Conservation (phyloP, 176 grass and related monocot species). For the Zizania latifolia region DNA sequence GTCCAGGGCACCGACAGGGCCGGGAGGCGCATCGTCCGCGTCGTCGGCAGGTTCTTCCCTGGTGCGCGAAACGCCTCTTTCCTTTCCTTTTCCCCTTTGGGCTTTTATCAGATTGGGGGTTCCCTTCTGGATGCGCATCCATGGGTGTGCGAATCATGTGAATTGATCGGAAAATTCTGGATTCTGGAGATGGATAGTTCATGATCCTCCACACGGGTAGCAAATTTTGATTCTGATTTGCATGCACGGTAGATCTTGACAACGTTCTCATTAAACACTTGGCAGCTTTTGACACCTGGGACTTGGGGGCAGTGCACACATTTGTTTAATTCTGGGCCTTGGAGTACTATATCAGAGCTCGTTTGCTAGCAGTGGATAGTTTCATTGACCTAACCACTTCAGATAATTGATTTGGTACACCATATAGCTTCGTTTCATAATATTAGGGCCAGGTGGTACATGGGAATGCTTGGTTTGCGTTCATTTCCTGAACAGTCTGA, state of each 20-base stretch:
- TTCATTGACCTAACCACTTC: not conserved
- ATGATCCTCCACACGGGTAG: not conserved
- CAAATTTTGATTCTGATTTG: not conserved
- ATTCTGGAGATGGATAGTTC: not conserved
- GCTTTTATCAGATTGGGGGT: not conserved
- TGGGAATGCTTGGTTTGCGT: too few species aligned
- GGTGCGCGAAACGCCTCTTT: constrained; percentile 25
- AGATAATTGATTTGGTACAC: not conserved
- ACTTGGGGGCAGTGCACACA: too few species aligned
- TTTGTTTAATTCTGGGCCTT: not conserved
- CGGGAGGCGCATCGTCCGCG: constrained; percentile 51
- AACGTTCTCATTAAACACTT: too few species aligned
- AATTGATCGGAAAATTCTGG: not conserved
- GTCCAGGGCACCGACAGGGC: constrained; percentile 59
- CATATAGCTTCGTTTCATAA: not conserved
- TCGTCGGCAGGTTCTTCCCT: constrained; percentile 87
- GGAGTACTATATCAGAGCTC: not conserved
- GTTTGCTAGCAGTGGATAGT: not conserved
- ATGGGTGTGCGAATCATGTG: not conserved
- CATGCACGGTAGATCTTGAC: not conserved
- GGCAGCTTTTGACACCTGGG: too few species aligned
- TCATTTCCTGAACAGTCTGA: too few species aligned
- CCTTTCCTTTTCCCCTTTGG: not conserved
- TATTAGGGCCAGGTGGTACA: not conserved
- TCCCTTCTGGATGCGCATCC: not conserved